These are phyloP conservation scores for Grifola frondosa DNA, from an alignment of 1,284 basidiomycete species.

Conservation along the genomic window DNA sequence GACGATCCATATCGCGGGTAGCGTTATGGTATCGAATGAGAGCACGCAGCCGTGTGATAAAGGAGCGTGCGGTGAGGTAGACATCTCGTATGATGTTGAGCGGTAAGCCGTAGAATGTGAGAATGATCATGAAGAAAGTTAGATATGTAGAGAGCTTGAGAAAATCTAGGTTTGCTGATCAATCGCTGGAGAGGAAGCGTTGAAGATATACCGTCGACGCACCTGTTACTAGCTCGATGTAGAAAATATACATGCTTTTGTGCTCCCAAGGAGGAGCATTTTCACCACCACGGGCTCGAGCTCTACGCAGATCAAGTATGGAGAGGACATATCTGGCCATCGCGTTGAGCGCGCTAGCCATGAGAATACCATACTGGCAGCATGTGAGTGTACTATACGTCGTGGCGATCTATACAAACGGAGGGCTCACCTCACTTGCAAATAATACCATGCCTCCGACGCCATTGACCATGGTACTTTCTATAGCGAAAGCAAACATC, in stretches of 20 bases:
- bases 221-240: slow-evolving; percentile 93
- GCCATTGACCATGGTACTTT: slow-evolving; percentile 76
- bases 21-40: slow-evolving; percentile 91
- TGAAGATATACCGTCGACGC: slow-evolving; percentile 9
- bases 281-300: slow-evolving; percentile 73
- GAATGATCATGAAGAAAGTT: slow-evolving; percentile 89
- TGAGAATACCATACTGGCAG: slow-evolving; percentile 83
- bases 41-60: slow-evolving; percentile 84
- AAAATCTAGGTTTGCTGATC: slow-evolving; percentile 63
- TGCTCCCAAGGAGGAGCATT: slow-evolving; percentile 94
- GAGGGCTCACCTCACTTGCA: slow-evolving; percentile 82
- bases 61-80: slow-evolving; percentile 91
- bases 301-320: slow-evolving; percentile 78
- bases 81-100: slow-evolving; percentile 97
- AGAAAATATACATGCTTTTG: slow-evolving; percentile 97
- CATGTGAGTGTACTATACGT: not conserved
- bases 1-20: slow-evolving; percentile 94
- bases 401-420: too few species aligned
- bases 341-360: slow-evolving; percentile 78
- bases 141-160: slow-evolving; percentile 92
- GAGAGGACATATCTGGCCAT: slow-evolving; percentile 87
- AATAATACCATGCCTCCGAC: slow-evolving; percentile 92
- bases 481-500: slow-evolving; percentile 76
- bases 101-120: slow-evolving; percentile 93
- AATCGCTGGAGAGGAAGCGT: slow-evolving; percentile 8